phyloP scores from a whole-genome alignment of 768 basidiomycete species.

The Pulveroboletus sp. region DNA sequence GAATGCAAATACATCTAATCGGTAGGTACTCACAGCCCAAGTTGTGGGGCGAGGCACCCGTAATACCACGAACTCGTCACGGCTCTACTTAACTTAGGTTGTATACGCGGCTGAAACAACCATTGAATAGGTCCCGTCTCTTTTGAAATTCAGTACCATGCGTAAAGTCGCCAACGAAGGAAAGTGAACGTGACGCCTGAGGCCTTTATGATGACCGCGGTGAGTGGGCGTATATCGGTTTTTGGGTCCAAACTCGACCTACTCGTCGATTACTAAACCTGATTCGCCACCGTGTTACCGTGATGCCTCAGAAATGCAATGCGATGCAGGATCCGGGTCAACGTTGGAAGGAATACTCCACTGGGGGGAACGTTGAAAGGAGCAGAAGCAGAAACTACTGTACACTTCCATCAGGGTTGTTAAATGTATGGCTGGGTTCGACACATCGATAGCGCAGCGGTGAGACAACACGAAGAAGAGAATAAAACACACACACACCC shows the following conservation, averaged over 20 bases:
- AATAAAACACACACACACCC: too few relatives aligned
- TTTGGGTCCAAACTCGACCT: conserved; percentile 4
- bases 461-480: too few relatives aligned
- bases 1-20: conserved; percentile 18
- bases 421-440: too few relatives aligned
- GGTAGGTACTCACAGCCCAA: conserved; percentile 15
- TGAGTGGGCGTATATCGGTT: conserved; percentile 11
- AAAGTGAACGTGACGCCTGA: neutral
- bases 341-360: too few relatives aligned
- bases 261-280: neutral
- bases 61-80: neutral
- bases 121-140: neutral
- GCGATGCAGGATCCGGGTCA: neutral
- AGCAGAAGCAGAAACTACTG: too few relatives aligned
- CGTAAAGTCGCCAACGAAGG: neutral
- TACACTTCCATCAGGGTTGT: too few relatives aligned
- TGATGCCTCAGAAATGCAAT: neutral
- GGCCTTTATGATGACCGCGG: neutral
- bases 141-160: neutral
- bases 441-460: too few relatives aligned
- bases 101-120: neutral
- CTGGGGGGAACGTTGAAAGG: too few relatives aligned
- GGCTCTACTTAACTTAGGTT: neutral
- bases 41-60: neutral
- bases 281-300: neutral